A percentile compares a stretch with the other conserved stretches of the same genome.
Evolutionary conservation across 2,329 filamentous ascomycete genomes (phyloP).

Genomic region (Aschersonia sp.): DNA sequence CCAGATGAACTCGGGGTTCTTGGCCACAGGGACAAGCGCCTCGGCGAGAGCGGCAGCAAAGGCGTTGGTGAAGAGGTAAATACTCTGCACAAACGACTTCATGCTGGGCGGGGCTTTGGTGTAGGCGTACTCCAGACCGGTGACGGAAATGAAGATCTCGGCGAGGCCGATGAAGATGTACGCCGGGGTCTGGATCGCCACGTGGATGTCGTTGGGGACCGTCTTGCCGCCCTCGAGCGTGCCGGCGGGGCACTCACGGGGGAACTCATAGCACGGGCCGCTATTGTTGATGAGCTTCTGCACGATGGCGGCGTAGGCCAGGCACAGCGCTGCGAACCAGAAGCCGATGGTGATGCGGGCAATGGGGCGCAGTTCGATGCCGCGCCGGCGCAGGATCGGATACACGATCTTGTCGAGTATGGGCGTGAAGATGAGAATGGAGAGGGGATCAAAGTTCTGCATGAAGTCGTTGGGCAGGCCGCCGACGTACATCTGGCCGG

Average conservation of each 20-base stretch:
- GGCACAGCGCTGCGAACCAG: constrained; percentile 34
- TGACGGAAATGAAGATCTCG: constrained; percentile 52
- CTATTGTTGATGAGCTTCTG: constrained; percentile 45
- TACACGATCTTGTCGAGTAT: constrained; percentile 48
- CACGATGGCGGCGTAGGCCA: constrained; percentile 44
- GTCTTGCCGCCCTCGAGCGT: constrained; percentile 10
- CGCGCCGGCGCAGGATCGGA: constrained; percentile 39
- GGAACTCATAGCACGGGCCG: constrained; percentile 33
- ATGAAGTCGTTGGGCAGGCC: constrained; percentile 59
- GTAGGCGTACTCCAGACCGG: constrained; percentile 58
- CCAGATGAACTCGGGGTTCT: constrained; percentile 52
- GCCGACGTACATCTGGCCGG: constrained; percentile 39
- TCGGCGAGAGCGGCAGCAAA: constrained; percentile 45
- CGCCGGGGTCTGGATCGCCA: constrained; percentile 38
- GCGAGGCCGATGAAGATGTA: constrained; percentile 42
- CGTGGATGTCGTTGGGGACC: constrained; percentile 31
- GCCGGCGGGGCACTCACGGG: constrained; percentile 22
- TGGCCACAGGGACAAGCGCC: constrained; percentile 42
- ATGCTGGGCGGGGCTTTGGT: constrained; percentile 58
- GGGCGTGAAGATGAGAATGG: constrained; percentile 53
- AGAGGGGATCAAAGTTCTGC: constrained; percentile 53
- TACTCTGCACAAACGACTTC: constrained; percentile 44
- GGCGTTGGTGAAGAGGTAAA: constrained; percentile 47
- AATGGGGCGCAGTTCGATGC: constrained; percentile 49
- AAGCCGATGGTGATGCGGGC: constrained; percentile 54